A percentile compares a stretch with the other conserved stretches of the same genome.
Conservation (phyloP, 2,329 filamentous ascomycete genomes). For the Rutstroemia sp. region DNA sequence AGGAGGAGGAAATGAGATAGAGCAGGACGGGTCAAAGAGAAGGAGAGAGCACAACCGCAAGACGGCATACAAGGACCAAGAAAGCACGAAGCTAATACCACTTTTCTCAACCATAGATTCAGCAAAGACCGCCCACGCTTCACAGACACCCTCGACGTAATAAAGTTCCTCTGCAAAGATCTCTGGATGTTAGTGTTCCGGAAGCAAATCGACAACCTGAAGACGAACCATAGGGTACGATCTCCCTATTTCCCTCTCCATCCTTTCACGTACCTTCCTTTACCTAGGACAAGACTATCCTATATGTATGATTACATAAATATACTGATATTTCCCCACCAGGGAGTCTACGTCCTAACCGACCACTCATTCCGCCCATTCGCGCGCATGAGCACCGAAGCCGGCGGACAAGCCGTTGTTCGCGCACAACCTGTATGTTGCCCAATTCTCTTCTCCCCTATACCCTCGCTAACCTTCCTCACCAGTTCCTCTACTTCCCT, state of each 20-base stretch:
- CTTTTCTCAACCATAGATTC: constrained; percentile 46
- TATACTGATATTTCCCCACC: background rate
- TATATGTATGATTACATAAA: too few relatives aligned
- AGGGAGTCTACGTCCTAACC: constrained; percentile 93
- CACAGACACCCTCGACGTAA: constrained; percentile 86
- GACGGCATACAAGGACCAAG: background rate
- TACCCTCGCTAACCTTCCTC: background rate
- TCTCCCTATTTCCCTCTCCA: background rate
- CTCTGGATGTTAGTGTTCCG: constrained; percentile 90
- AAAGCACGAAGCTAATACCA: background rate
- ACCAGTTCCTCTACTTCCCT: constrained; percentile 87
- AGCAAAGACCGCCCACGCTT: constrained; percentile 80
- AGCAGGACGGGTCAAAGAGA: background rate
- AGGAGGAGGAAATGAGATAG: background rate
- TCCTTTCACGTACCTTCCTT: too few relatives aligned
- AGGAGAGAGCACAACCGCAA: background rate
- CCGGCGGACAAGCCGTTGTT: constrained; percentile 62
- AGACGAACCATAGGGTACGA: constrained; percentile 84
- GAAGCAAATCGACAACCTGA: constrained; percentile 97
- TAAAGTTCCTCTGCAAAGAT: constrained; percentile 98
- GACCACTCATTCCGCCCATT: constrained; percentile 89
- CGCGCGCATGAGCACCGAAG: constrained; percentile 78
- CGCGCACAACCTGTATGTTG: constrained; percentile 72
- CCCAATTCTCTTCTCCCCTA: constrained; percentile 1
- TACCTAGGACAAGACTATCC: too few relatives aligned